Evolutionary conservation across 2,329 filamentous ascomycete genomes (phyloP).

Genomic region (Phoma sp.): DNA sequence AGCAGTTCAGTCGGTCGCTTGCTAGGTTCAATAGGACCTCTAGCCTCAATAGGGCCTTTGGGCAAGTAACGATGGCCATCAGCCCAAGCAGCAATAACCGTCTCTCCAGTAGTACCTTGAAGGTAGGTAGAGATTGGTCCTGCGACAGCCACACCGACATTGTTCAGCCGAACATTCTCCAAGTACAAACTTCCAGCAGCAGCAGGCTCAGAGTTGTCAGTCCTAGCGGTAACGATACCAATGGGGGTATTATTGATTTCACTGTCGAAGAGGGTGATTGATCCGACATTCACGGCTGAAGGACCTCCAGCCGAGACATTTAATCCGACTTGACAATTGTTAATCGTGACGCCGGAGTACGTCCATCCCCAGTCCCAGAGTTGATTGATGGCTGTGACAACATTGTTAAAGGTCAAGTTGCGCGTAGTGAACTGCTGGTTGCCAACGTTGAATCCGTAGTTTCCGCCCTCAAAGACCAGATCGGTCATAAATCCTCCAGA

Average conservation of each 20-base stretch:
- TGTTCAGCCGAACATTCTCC: constrained; percentile 65
- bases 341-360: constrained; percentile 59
- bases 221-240: constrained; percentile 60
- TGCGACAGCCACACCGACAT: constrained; percentile 50
- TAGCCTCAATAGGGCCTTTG: constrained; percentile 52
- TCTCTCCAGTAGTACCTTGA: constrained; percentile 30
- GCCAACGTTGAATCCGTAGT: constrained; percentile 51
- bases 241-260: constrained; percentile 58
- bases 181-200: constrained; percentile 61
- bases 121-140: constrained; percentile 36
- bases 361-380: constrained; percentile 69
- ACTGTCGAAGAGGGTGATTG: constrained; percentile 65
- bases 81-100: constrained; percentile 39
- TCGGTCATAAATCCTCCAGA: constrained; percentile 58
- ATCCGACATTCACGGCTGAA: constrained; percentile 58
- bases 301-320: constrained; percentile 54
- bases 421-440: constrained; percentile 65
- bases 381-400: constrained; percentile 62
- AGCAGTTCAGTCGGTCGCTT: constrained; percentile 54
- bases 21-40: constrained; percentile 54
- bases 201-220: constrained; percentile 51
- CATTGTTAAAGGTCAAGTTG: constrained; percentile 62
- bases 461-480: constrained; percentile 54
- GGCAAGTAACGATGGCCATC: constrained; percentile 44
- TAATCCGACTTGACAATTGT: constrained; percentile 61